phyloP scores from a whole-genome alignment of 208 protist species.

The Wallacemonas sp. region DNA sequence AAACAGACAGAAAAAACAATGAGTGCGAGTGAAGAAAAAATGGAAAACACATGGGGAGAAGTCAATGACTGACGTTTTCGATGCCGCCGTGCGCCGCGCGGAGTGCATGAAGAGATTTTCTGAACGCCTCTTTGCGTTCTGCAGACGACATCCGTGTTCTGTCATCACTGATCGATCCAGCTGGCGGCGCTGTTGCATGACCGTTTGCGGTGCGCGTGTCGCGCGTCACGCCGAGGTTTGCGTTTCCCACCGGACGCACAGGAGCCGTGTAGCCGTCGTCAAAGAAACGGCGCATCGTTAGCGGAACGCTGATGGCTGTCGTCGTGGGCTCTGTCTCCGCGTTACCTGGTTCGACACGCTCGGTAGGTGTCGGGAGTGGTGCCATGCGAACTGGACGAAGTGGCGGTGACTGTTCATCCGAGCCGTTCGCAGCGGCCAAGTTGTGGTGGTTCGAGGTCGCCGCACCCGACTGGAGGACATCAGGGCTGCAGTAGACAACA shows the following conservation, averaged over 20 bases:
- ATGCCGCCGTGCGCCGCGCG: not conserved
- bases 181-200: too few relatives aligned
- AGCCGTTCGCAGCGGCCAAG: too few relatives aligned
- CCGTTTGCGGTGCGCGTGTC: too few relatives aligned
- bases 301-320: too few relatives aligned
- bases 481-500: slow-evolving; percentile 8
- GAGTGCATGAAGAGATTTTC: not conserved
- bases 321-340: too few relatives aligned
- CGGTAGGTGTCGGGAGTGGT: not conserved
- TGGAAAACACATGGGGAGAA: not conserved
- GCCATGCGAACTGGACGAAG: not conserved
- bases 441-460: too few relatives aligned
- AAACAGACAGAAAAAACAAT: slow-evolving; percentile 2
- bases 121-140: slow-evolving; percentile 3
- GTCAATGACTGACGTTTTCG: not conserved
- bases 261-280: not conserved
- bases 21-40: slow-evolving; percentile 1
- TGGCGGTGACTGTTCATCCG: too few relatives aligned
- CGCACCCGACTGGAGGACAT: slow-evolving; percentile 1
- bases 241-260: too few relatives aligned
- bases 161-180: too few relatives aligned
- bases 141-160: not conserved
- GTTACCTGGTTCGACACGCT: not conserved
- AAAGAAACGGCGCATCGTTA: not conserved
- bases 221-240: too few relatives aligned